Percentiles rank a stretch among this genome's conserved stretches.
These are phyloP conservation scores for Emericellopsis atlantica DNA, from an alignment of 2,329 filamentous ascomycete genomes.

Conservation along the genomic window DNA sequence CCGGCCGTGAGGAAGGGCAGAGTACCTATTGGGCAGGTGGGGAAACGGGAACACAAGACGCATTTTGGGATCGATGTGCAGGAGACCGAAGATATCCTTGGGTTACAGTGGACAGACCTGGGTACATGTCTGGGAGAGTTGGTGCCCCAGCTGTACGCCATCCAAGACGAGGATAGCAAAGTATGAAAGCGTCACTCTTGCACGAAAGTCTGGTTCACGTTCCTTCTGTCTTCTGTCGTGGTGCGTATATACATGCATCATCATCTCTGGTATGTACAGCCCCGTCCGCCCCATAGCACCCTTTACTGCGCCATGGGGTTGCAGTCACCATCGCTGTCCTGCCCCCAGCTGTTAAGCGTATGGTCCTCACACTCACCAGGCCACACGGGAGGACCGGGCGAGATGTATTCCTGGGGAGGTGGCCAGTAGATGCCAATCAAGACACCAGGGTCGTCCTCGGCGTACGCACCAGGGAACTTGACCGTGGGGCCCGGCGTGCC, in stretches of 20 bases:
- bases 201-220: too few species aligned
- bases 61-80: constrained; percentile 37
- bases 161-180: constrained; percentile 1
- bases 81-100: constrained; percentile 33
- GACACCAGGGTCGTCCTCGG: constrained; percentile 13
- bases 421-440: constrained; percentile 15
- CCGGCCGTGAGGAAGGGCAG: constrained; percentile 8
- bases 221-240: too few species aligned
- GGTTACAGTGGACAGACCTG: constrained; percentile 34
- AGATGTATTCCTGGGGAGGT: constrained; percentile 11
- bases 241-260: neutral
- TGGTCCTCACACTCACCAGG: constrained; percentile 15
- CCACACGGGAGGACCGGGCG: constrained; percentile 14
- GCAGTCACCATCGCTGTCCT: constrained; percentile 16
- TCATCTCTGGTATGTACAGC: too few species aligned
- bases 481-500: constrained; percentile 10
- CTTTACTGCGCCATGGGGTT: constrained; percentile 2
- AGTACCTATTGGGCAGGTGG: constrained; percentile 21
- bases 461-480: constrained; percentile 15
- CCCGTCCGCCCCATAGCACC: too few species aligned
- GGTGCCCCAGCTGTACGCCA: constrained; percentile 19
- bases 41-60: constrained; percentile 12
- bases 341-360: constrained; percentile 14
- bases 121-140: constrained; percentile 38
- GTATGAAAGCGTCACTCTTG: too few species aligned